Base-by-base conservation (phyloP, 345 rosid species). In the Ceriops tagal region DNA sequence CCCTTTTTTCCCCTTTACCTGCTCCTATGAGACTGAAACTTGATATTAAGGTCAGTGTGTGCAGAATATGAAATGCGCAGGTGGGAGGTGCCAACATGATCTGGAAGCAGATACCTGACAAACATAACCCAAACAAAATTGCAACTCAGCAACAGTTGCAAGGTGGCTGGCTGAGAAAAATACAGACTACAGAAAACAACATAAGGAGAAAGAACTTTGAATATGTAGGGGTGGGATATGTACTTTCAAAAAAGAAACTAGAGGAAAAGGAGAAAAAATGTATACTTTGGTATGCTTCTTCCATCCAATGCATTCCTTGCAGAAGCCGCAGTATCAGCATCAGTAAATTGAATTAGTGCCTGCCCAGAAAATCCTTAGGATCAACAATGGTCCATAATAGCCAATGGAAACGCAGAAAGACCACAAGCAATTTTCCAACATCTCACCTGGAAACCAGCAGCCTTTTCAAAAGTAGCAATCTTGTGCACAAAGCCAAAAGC, bases 21-120 rank as follows among this genome's bases (percentile, higher is more conserved):
- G 96, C 99, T 95, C 37, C 99, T 83, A 77, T 92, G 92, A 78
- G 99, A 95, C 80, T 92, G 99, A 80, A 95, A 95, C 87, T 95
- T 95, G 81, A 95, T 95, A 73, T 92, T 95, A 73, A 92, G 85
- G 86, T 95, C 97, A 30, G 92, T 89, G 67, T 95, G 97, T 15
- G 99, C 99, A 60, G 99, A 92, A 77, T 95, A 95, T 6, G 99
- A 91, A 75, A 92, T 95, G 43, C 96, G 87, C 69, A 95, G 76
- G 78, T 85, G 78, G 77, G 96, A 92, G 1, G 89, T 72, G 39
- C 79, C 86, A 73, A 90, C 88, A 82, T 88, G 88, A 64, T 80
- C 93, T 2, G 97, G 96, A 78, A 95, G 96, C 83, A 95, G 79
- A 84, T 95, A 95, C 78, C 96, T 89, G 74, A 49, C 63, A 30